phyloP scores from a whole-genome alignment of 768 basidiomycete species.

The Gelatoporia subvermispora region DNA sequence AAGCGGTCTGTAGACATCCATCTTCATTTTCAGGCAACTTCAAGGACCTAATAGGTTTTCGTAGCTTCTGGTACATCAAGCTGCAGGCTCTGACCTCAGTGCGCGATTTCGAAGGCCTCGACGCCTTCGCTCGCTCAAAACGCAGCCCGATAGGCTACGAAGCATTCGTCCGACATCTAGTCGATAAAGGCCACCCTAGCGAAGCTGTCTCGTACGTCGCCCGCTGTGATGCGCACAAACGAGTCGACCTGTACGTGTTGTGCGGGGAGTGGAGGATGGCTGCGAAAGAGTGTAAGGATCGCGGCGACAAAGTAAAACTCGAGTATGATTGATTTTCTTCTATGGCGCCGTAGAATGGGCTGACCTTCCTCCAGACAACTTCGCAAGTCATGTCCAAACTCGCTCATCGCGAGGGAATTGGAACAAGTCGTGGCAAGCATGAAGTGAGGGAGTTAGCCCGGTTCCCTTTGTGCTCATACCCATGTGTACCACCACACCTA shows the following conservation, averaged over 20 bases:
- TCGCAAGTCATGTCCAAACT: slow-evolving; percentile 71
- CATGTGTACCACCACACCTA: too few relatives aligned
- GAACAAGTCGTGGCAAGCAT: slow-evolving; percentile 54
- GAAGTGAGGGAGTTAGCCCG: slow-evolving; percentile 39
- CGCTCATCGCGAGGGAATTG: slow-evolving; percentile 73
- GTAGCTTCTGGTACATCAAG: slow-evolving; percentile 92
- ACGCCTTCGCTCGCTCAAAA: slow-evolving; percentile 80
- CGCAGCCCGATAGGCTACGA: slow-evolving; percentile 96
- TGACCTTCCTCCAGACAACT: slow-evolving; percentile 48
- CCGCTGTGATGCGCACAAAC: slow-evolving; percentile 77
- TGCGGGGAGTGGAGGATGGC: slow-evolving; percentile 91
- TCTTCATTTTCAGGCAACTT: neutral
- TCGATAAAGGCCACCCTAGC: slow-evolving; percentile 65
- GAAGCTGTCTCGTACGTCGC: slow-evolving; percentile 78
- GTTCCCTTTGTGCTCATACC: too few relatives aligned
- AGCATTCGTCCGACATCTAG: slow-evolving; percentile 76
- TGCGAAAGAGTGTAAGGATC: slow-evolving; percentile 85
- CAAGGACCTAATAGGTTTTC: neutral
- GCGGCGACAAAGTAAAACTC: slow-evolving; percentile 77
- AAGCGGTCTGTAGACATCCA: slow-evolving; percentile 59
- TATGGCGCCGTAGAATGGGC: neutral
- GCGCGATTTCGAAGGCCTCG: slow-evolving; percentile 83
- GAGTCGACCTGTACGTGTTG: slow-evolving; percentile 83
- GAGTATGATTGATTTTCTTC: slow-evolving; percentile 55
- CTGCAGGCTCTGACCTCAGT: slow-evolving; percentile 74